A percentile compares a stretch with the other conserved stretches of the same genome.
Evolutionary conservation across 495 filamentous ascomycete species (phyloP).

Genomic region (Trichocladium antarcticum): DNA sequence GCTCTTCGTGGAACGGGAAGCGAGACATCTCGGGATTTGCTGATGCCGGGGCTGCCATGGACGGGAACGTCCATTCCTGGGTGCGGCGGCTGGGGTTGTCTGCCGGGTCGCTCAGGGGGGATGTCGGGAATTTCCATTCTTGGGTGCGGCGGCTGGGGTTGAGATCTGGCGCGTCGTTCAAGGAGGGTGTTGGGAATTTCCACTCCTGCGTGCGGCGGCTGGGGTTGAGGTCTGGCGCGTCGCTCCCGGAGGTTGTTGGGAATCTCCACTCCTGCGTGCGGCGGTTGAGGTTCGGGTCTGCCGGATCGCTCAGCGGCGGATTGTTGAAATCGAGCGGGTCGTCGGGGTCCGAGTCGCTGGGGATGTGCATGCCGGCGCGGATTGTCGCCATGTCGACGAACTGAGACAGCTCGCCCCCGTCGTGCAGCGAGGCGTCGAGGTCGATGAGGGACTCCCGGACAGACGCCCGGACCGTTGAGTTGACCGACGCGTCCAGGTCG

Average conservation of each 20-base stretch:
- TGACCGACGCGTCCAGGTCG: slow-evolving; percentile 48
- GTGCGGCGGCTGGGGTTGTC: no score
- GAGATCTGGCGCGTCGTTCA: no score
- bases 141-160: no score
- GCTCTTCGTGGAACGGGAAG: slow-evolving; percentile 35
- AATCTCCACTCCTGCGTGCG: slow-evolving; percentile 54
- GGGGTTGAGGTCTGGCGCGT: slow-evolving; percentile 39
- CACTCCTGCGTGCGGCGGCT: slow-evolving; percentile 49
- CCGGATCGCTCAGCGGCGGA: slow-evolving; percentile 41
- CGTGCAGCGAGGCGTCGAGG: slow-evolving; percentile 46
- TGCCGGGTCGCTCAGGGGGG: no score
- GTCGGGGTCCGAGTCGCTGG: slow-evolving; percentile 34
- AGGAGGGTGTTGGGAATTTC: slow-evolving; percentile 48
- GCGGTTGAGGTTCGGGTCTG: slow-evolving; percentile 37
- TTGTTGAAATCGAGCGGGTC: slow-evolving; percentile 32
- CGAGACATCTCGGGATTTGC: slow-evolving; percentile 41
- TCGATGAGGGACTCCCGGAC: slow-evolving; percentile 48
- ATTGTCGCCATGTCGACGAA: slow-evolving; percentile 52
- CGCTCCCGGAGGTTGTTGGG: slow-evolving; percentile 30
- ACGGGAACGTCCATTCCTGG: no score
- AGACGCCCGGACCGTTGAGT: slow-evolving; percentile 50
- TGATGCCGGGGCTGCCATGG: slow-evolving; percentile 38
- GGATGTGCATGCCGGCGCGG: slow-evolving; percentile 35
- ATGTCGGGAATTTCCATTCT: no score
- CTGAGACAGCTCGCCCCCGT: slow-evolving; percentile 38